Evolutionary conservation across 2,329 filamentous ascomycete genomes (phyloP).

Genomic region (Trichoderma simmonsii): DNA sequence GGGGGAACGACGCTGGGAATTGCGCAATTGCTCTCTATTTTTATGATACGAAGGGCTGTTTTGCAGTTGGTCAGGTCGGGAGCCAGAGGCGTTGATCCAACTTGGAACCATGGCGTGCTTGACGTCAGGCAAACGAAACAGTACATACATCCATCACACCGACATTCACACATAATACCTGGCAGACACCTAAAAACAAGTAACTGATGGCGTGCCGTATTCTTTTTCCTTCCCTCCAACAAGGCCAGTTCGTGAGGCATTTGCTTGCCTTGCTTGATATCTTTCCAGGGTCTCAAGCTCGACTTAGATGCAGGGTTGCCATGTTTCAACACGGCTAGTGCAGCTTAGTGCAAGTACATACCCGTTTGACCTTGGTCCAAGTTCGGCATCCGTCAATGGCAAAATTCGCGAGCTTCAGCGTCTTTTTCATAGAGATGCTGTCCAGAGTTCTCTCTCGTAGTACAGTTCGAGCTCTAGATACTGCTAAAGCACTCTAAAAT

Average conservation of each 20-base stretch:
- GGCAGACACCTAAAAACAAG: not conserved
- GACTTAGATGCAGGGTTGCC: not conserved
- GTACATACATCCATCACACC: not conserved
- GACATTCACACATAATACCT: not conserved
- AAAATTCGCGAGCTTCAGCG: not conserved
- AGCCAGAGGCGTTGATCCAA: not conserved
- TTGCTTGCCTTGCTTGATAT: not conserved
- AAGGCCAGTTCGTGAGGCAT: not conserved
- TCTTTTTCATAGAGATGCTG: not conserved
- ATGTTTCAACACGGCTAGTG: not conserved
- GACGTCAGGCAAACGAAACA: not conserved
- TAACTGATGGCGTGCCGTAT: not conserved
- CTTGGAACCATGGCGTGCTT: not conserved
- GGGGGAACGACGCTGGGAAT: not conserved
- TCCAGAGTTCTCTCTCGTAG: not conserved
- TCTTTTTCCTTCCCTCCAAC: not conserved
- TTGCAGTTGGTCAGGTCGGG: not conserved
- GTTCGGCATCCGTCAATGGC: not conserved
- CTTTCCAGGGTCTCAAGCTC: not conserved
- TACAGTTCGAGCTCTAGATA: accelerated
- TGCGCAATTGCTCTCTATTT: not conserved
- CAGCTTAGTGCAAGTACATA: not conserved
- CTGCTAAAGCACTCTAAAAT: not conserved
- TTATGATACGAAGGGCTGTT: not conserved
- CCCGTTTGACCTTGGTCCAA: not conserved